phyloP scores from a whole-genome alignment of 2,329 filamentous ascomycete species.

The Graphiopsis chlorocephala region DNA sequence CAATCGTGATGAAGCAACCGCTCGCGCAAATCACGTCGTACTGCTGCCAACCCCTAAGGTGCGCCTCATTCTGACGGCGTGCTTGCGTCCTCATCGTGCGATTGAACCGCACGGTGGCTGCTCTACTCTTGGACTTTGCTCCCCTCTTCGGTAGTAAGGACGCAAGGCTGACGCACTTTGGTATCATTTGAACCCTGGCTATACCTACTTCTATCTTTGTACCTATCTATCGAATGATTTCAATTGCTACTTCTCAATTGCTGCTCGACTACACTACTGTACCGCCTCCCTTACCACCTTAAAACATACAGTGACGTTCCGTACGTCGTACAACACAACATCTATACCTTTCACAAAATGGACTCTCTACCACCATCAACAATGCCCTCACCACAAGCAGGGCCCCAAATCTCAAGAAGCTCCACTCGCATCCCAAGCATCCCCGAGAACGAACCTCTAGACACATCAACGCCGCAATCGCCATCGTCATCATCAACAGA shows the following conservation, averaged over 20 bases:
- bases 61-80: background rate
- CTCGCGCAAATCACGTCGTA: slow-evolving; percentile 4
- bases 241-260: background rate
- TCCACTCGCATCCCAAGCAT: background rate
- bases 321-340: background rate
- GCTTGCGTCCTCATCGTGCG: background rate
- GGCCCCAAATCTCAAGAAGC: slow-evolving; percentile 47
- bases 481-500: background rate
- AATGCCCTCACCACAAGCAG: background rate
- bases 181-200: background rate
- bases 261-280: background rate
- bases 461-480: background rate
- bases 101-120: background rate
- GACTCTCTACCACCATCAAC: slow-evolving; percentile 9
- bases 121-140: background rate
- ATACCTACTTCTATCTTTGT: background rate
- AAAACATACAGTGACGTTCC: background rate
- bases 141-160: background rate
- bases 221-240: background rate
- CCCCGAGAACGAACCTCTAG: background rate
- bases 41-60: background rate
- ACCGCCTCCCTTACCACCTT: background rate
- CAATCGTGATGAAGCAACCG: slow-evolving; percentile 11
- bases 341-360: background rate
- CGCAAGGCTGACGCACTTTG: background rate